Evolutionary conservation across 1,284 basidiomycete genomes (phyloP).

Genomic region (Fomitopsis pinicola): DNA sequence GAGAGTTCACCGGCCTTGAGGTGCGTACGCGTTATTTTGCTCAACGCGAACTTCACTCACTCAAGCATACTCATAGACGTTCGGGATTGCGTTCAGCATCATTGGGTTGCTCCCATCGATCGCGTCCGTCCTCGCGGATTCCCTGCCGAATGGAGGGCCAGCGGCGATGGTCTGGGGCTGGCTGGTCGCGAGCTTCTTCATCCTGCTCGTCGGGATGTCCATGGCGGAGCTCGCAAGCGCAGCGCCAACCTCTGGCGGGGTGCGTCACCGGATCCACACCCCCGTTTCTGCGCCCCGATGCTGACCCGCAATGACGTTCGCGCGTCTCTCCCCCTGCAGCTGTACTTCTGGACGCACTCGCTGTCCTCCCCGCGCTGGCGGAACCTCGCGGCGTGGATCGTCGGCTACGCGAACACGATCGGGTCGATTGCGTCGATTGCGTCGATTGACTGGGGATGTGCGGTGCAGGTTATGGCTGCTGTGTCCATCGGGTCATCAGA

Average conservation of each 20-base stretch:
- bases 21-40: conserved; percentile 19
- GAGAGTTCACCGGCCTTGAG: conserved; percentile 38
- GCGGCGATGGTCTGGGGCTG: conserved; percentile 81
- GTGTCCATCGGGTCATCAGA: conserved; percentile 50
- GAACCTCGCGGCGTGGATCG: conserved; percentile 70
- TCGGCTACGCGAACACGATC: conserved; percentile 73
- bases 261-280: neutral
- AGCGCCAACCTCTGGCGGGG: conserved; percentile 69
- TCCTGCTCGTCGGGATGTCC: conserved; percentile 57
- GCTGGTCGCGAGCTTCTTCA: conserved; percentile 50
- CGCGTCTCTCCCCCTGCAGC: conserved; percentile 16
- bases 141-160: conserved; percentile 74
- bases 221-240: conserved; percentile 71
- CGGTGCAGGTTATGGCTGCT: conserved; percentile 63
- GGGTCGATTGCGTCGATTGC: conserved; percentile 64
- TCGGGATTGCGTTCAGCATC: conserved; percentile 58
- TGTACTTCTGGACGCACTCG: conserved; percentile 78
- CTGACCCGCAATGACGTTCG: neutral
- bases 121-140: conserved; percentile 61
- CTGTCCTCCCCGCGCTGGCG: conserved; percentile 60
- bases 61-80: conserved; percentile 17
- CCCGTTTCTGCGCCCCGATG: neutral
- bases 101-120: conserved; percentile 47
- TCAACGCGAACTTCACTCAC: neutral
- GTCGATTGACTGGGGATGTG: conserved; percentile 75